Evolutionary conservation across 129 eudicot genomes (phyloP).

Genomic region (Escallonia herrerae): DNA sequence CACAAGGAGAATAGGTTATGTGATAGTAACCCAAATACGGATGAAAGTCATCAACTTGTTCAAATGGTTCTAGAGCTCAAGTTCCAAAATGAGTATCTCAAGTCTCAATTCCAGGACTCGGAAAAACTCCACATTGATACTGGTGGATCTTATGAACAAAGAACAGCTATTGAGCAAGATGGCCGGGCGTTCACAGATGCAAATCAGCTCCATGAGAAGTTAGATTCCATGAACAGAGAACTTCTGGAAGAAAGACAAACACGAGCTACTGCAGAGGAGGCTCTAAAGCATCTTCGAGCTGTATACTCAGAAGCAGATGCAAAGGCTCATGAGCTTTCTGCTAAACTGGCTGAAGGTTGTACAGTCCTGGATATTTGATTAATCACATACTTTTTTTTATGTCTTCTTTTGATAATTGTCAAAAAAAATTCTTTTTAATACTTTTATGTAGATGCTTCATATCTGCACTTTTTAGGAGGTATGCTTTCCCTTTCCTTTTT

Average conservation of each 20-base stretch:
- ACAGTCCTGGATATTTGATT: background rate
- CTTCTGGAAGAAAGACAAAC: conserved; percentile 77
- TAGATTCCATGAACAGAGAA: conserved; percentile 63
- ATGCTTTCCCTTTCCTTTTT: background rate
- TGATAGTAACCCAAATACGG: conserved; percentile 14
- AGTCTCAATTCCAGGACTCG: conserved; percentile 63
- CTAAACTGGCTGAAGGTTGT: conserved; percentile 90
- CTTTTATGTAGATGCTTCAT: conserved; percentile 7
- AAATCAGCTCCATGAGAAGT: conserved; percentile 38
- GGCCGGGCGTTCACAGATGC: conserved; percentile 18
- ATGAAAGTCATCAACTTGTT: conserved; percentile 40
- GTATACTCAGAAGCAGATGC: conserved; percentile 76
- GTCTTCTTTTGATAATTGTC: background rate
- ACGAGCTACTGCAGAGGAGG: conserved; percentile 92
- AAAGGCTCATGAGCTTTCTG: conserved; percentile 72
- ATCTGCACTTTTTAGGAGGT: background rate
- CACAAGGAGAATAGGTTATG: conserved; percentile 32
- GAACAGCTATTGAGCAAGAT: conserved; percentile 26
- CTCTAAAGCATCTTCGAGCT: conserved; percentile 74
- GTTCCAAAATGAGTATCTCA: conserved; percentile 77
- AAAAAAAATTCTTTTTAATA: background rate
- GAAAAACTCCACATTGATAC: conserved; percentile 30
- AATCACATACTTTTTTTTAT: background rate
- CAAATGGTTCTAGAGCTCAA: conserved; percentile 71
- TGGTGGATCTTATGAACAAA: conserved; percentile 18